A percentile compares a stretch with the other conserved stretches of the same genome.
phyloP scores from a whole-genome alignment of 116 monocot genomes.

The Iris pallida region DNA sequence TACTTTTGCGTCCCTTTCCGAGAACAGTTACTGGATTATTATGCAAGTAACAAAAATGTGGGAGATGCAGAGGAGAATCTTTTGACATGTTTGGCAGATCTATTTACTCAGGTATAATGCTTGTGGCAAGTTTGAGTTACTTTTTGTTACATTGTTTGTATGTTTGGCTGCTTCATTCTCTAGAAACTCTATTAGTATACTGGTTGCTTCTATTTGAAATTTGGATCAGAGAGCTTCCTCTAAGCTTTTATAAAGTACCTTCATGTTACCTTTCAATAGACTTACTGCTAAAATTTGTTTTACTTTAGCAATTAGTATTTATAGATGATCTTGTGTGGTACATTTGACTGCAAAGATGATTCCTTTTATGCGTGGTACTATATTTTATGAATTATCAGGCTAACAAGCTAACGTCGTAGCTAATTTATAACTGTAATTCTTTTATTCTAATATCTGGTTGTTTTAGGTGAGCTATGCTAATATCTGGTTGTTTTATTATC shows the following conservation, averaged over 20 bases:
- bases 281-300: too few relatives aligned
- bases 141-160: background rate
- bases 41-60: constrained; percentile 66
- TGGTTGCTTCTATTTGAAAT: background rate
- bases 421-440: too few relatives aligned
- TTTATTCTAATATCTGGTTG: too few relatives aligned
- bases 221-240: background rate
- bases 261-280: too few relatives aligned
- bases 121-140: background rate
- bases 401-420: too few relatives aligned
- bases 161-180: background rate
- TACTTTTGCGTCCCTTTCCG: constrained; percentile 92
- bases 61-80: constrained; percentile 79
- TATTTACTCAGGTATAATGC: constrained; percentile 74
- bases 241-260: background rate
- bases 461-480: too few relatives aligned
- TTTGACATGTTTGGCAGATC: constrained; percentile 90
- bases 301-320: too few relatives aligned
- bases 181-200: background rate
- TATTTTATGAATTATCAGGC: too few relatives aligned
- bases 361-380: too few relatives aligned
- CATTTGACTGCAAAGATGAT: too few relatives aligned
- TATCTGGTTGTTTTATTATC: too few relatives aligned
- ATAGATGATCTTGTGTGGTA: too few relatives aligned
- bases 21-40: constrained; percentile 82